Base-by-base conservation (phyloP, 495 filamentous ascomycete genomes). In the Podospora fimiseda region DNA sequence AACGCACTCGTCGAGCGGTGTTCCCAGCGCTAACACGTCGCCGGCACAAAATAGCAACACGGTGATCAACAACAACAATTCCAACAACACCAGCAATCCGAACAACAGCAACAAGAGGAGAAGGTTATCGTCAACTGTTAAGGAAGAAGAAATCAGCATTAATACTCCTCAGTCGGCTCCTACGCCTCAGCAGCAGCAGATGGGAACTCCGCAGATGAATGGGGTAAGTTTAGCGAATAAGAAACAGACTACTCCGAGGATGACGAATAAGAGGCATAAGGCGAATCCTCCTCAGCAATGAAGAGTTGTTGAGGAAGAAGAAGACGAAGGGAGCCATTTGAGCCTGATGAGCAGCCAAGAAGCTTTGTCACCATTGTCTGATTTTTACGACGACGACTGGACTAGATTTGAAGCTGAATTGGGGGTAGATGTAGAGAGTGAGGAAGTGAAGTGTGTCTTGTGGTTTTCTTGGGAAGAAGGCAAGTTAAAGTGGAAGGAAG, bases 1-100 rank as follows among this genome's bases (percentile, higher is more conserved):
- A 23, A 80, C 79, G 30, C 79, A 74, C 53, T 85, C 78, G n/a
- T 33, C 27, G 27, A 33, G 27, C 27, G 83, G 84, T 55, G 86
- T 79, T 1, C 82, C 82, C 2, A 91, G 87, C 58, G 85, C 87
- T 6, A 94, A 88, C 63, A 92, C 90, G 2, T 94, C 89, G 48
- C 90, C 90, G 9, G 87, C 85, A 50, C 81, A 84, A 27, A 83
- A 78, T 43, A 84, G 77, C 44, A 86, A 84, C 27, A 33, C 27
- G 5, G 6, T 33, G 27, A 11, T 5, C 27, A 33, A 33, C 11
- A 5, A 5, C 27, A 33, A 5, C 27, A 33, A 6, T 11, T 6
- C 5, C 27, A 33, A 33, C 27, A 33, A 33, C n/a, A n/a, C n/a
- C n/a, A n/a, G 27, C 27, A 33, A 33, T 33, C 27, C 27, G 6